Conservation (phyloP, 352 stramenopile species). For the Pythium coloratum region DNA sequence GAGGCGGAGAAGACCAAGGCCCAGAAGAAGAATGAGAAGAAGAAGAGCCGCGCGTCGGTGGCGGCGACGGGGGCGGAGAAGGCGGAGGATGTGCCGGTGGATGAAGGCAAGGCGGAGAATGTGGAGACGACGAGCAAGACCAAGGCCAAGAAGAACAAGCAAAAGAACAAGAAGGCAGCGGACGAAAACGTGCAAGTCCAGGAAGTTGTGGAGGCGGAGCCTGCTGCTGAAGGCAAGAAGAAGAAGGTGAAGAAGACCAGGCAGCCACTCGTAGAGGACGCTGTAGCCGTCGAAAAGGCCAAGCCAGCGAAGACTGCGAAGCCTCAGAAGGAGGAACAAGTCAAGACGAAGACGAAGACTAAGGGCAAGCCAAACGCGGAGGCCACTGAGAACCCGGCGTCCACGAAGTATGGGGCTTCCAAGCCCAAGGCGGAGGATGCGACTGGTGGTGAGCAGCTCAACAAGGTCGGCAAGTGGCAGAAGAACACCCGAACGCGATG, state of each 20-base stretch:
- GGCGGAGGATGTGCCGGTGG: not conserved
- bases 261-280: not conserved
- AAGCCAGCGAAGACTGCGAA: not conserved
- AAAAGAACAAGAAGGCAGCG: slow-evolving; percentile 14
- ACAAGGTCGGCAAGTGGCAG: not conserved
- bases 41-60: slow-evolving; percentile 17
- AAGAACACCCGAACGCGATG: not conserved
- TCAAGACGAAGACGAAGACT: slow-evolving; percentile 10
- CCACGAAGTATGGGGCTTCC: not conserved
- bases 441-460: not conserved
- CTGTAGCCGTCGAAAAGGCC: not conserved
- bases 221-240: not conserved
- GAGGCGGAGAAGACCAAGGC: not conserved
- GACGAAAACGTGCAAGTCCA: not conserved
- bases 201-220: slow-evolving; percentile 8
- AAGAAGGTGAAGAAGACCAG: slow-evolving; percentile 8
- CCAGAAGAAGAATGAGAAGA: slow-evolving; percentile 15
- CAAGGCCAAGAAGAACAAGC: slow-evolving; percentile 18
- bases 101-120: not conserved
- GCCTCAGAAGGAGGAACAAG: not conserved
- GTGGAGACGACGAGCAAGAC: slow-evolving; percentile 15
- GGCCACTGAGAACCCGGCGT: not conserved
- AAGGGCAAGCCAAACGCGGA: slow-evolving; percentile 11
- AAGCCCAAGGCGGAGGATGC: not conserved
- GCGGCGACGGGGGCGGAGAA: slow-evolving; percentile 14